Evolutionary conservation across 163 green algal species (phyloP).

Genomic region (Chlorella variabilis): DNA sequence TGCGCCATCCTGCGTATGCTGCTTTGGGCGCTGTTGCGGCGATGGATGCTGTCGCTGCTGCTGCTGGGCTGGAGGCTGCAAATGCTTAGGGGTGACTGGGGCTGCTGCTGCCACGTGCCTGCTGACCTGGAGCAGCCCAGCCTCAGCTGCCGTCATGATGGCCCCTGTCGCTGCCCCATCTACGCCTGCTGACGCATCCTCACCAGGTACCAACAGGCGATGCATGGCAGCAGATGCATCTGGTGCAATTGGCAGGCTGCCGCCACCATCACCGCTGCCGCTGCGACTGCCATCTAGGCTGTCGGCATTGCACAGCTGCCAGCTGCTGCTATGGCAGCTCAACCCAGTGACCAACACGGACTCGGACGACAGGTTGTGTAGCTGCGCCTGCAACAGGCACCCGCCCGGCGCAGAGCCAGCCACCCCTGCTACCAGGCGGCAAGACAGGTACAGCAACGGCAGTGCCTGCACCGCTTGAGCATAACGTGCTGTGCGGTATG

Average conservation of each 20-base stretch:
- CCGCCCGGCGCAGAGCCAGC: neutral
- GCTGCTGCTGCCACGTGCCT: neutral
- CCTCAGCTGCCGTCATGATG: neutral
- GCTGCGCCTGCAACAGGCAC: slow-evolving; percentile 22
- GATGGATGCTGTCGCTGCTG: neutral
- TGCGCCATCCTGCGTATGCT: neutral
- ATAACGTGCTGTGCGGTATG: slow-evolving; percentile 60
- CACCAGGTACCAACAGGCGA: neutral
- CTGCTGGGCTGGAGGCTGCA: neutral
- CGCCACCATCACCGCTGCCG: neutral
- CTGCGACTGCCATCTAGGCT: slow-evolving; percentile 22
- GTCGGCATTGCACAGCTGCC: slow-evolving; percentile 3
- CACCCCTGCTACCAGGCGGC: neutral
- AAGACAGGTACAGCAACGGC: slow-evolving; percentile 45
- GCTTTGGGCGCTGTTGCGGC: neutral
- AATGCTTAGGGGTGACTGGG: neutral
- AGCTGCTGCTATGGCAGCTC: slow-evolving; percentile 15
- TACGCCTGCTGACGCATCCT: neutral
- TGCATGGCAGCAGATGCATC: slow-evolving; percentile 20
- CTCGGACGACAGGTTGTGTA: slow-evolving; percentile 19
- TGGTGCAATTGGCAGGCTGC: neutral
- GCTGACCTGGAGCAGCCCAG: neutral
- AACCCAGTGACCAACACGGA: slow-evolving; percentile 9
- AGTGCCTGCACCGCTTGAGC: slow-evolving; percentile 48
- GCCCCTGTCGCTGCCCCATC: neutral